Conservation (phyloP, 495 filamentous ascomycete species). For the Cenococcum geophilum region DNA sequence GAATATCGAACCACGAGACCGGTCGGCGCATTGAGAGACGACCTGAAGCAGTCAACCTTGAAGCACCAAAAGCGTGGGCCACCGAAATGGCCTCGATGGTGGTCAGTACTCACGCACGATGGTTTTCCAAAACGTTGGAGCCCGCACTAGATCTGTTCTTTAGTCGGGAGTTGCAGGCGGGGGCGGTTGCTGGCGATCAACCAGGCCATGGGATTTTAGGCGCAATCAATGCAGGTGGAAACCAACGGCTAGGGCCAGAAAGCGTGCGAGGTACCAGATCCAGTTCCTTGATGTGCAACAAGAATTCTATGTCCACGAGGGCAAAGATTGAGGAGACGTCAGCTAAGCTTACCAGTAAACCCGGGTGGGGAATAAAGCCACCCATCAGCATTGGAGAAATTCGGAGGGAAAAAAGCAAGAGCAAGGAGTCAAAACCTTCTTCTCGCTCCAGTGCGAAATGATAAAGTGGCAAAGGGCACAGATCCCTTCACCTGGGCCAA, state of each 20-base stretch:
- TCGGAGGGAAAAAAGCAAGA: slow-evolving; percentile 6
- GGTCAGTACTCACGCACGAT: not conserved
- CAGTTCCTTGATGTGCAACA: slow-evolving; percentile 6
- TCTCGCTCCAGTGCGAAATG: slow-evolving; percentile 21
- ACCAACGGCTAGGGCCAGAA: slow-evolving; percentile 28
- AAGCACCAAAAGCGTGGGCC: not conserved
- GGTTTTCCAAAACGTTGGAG: slow-evolving; percentile 24
- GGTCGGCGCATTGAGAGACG: slow-evolving; percentile 21
- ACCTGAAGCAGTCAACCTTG: slow-evolving; percentile 8
- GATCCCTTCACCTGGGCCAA: slow-evolving; percentile 4
- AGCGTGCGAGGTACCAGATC: slow-evolving; percentile 16
- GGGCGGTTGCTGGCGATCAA: slow-evolving; percentile 29
- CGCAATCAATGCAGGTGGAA: slow-evolving; percentile 25
- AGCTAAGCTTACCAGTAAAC: slow-evolving; percentile 1
- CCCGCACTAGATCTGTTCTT: slow-evolving; percentile 25
- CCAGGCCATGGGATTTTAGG: slow-evolving; percentile 30
- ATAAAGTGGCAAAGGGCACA: slow-evolving; percentile 29
- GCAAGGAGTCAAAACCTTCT: slow-evolving; percentile 20
- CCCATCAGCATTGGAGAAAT: not conserved
- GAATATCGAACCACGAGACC: slow-evolving; percentile 13
- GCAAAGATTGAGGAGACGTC: slow-evolving; percentile 1
- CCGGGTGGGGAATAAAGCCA: slow-evolving; percentile 1
- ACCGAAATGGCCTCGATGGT: not conserved
- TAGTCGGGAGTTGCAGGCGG: slow-evolving; percentile 27
- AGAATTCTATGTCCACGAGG: slow-evolving; percentile 1